Conservation (phyloP, 129 eudicot genomes). For the Dittrichia graveolens region DNA sequence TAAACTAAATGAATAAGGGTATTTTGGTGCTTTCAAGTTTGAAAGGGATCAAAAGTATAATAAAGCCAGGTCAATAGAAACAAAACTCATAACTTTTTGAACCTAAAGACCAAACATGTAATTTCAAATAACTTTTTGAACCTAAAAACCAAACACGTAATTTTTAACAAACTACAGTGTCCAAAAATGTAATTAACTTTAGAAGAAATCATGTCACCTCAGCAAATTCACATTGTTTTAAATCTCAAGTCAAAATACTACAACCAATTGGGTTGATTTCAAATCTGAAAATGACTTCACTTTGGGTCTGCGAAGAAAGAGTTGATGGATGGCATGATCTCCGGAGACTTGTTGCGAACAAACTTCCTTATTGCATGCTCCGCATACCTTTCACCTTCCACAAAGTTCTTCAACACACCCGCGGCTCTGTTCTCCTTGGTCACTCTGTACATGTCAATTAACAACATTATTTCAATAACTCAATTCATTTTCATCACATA, state of each 20-base stretch:
- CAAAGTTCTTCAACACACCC: slow-evolving; percentile 78
- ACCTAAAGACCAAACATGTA: no score
- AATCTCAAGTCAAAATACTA: slow-evolving; percentile 21
- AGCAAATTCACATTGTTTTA: slow-evolving; percentile 20
- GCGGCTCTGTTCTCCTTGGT: slow-evolving; percentile 91
- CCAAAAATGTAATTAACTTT: background rate
- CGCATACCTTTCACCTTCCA: slow-evolving; percentile 83
- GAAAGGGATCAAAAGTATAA: no score
- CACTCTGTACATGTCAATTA: slow-evolving; percentile 50
- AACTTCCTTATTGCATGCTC: slow-evolving; percentile 77
- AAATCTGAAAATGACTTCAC: slow-evolving; percentile 20
- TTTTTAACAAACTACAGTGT: no score
- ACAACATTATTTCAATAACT: background rate
- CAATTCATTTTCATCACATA: background rate
- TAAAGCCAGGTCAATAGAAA: no score
- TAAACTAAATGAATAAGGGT: no score
- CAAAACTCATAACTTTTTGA: no score
- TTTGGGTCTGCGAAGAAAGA: slow-evolving; percentile 81
- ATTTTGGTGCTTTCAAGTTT: no score
- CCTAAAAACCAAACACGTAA: no score
- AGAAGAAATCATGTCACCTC: slow-evolving; percentile 15
- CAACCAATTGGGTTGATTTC: slow-evolving; percentile 5
- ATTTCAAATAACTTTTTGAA: no score
- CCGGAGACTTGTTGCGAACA: slow-evolving; percentile 72
- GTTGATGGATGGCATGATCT: slow-evolving; percentile 87